Evolutionary conservation across 2,329 filamentous ascomycete genomes (phyloP), one percentile per base, ranked within the genome.

Genomic region (Colletotrichum gigasporum): DNA sequence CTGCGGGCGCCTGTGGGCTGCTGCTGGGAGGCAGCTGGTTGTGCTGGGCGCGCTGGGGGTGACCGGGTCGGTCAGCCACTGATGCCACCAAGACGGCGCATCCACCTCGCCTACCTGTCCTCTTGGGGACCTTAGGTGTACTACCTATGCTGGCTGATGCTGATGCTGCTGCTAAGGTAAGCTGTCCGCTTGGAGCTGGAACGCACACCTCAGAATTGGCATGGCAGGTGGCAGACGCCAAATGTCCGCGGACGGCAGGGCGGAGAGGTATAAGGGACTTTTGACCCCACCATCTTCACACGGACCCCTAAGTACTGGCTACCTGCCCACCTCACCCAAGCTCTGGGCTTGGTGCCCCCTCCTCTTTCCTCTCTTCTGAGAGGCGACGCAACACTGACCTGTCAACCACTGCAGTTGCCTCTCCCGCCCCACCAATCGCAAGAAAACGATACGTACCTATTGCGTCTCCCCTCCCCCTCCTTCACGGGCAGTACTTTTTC

Each of bases 161-260:
- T 51, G 52, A 34, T 45, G 45, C 37, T 47, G 54, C 22, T 50
- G 42, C 42, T 50, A 39, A 57, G 32, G 26, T 26, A 28, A 26
- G 24, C 20, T 24, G 53, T 16, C 8, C 41, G 44, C 39, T n/a
- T 44, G 26, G 39, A 64, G 56, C 48, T 44, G 32, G 41, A 58
- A 48, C 35, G 30, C 48, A 44, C 48, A 64, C 61, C 56, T 64
- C 61, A 39, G 61, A 64, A n/a, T n/a, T 35, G 61, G 55, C 48
- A 37, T 64, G 61, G 61, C 61, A 55, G 56, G 56, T 64, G 61
- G 61, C 48, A 64, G 56, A 42, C 56, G 48, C 47, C 35, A 55
- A 35, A 62, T 42, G 41, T 20, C 42, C 42, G 56, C 48, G 61
- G 48, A 55, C 35, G 28, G 56, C 42, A 56, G 34, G 44, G 34